Base-by-base conservation (phyloP, 345 rosid genomes). In the Citrus inodora region DNA sequence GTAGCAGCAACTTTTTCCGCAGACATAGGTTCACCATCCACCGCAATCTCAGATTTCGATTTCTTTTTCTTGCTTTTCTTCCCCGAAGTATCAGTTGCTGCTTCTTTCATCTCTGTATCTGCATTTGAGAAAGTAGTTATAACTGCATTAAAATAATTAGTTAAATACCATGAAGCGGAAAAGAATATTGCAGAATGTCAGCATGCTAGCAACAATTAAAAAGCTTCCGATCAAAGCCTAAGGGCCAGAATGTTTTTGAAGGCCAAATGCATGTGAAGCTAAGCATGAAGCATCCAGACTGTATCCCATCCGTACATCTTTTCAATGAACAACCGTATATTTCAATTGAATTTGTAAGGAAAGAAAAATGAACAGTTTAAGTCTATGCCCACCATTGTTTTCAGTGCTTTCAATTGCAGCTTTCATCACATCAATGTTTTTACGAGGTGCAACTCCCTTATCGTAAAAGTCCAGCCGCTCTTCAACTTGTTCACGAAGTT, bases 381-480 rank as follows among this genome's bases (percentile, higher is more conserved):
- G 28, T 65, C 27, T 24, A 13, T 1, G 1, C 75, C 53, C 59
- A 93, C 98, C 97, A 87, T 88, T 88, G 64, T 76, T 82, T 38
- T 81, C 88, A 14, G 88, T 77, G 74, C 46, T 79, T 70, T 84
- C 93, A 19, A 93, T 61, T 11, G 97, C 98, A 72, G 89, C 83
- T 84, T 90, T 94, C 98, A 96, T 96, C 72, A 94, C 98, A 70
- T 96, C 99, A 63, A 94, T 89, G 81, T 94, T 96, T 87, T 96
- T 96, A 56, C 98, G 92, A 37, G 99, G 99, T 64, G 97, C 92
- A 82, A 96, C 87, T 28, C 98, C 98, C 87, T 96, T 96, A 83
- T 96, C 99, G 42, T 94, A 92, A 79, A 96, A 96, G 71, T 91
- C 97, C 27, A 94, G 87, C 51, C 95, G 83, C 81, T 94, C 99